Evolutionary conservation across 2,329 filamentous ascomycete species (phyloP), one percentile per base, ranked within the genome.

Genomic region (Rhinocladiella similis): DNA sequence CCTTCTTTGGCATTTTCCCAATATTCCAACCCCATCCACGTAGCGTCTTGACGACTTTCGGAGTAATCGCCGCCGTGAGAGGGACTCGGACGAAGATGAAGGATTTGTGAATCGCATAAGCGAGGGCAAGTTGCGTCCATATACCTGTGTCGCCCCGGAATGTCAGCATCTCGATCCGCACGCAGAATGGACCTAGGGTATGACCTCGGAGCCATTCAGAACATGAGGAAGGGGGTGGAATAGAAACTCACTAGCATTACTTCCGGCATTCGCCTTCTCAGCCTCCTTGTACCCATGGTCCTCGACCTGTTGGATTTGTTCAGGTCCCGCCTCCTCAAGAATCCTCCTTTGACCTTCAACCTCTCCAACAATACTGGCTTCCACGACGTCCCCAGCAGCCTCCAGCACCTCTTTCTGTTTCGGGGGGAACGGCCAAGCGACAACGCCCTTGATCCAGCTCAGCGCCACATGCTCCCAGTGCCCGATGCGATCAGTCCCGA

Each of bases 71-170:
- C 12, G 90, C 91, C 1, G 94, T 94, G 62, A 97, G 76, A 7
- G 94, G 94, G 9, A 99, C 91, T n/a, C 94, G 85, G 63, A 97
- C 73, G 73, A 99, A 96, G 68, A 99, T 97, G 73, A 97, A 91
- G 66, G 89, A 95, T 77, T 99, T 99, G 80, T 99, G 94, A 56
- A 99, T 90, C 25, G 93, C 93, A 69, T 99, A 99, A 12, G 94
- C 94, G 47, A 99, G 82, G 14, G 90, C 91, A 27, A 99, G 78
- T 70, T 97, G 91, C 7, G 94, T 97, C 83, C 84, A 87, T 49
- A 88, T 77, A 67, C 83, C 84, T 87, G 63, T 38, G 20, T 20
- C 19, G 42, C 29, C 57, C 51, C 54, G 36, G 7, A 12, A 53
- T 38, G 63, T 68, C 48, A 67, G 56, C 53, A 35, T 7, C 10